phyloP scores from a whole-genome alignment of 2,329 filamentous ascomycete species.

The Myriosclerotinia duriaeana region DNA sequence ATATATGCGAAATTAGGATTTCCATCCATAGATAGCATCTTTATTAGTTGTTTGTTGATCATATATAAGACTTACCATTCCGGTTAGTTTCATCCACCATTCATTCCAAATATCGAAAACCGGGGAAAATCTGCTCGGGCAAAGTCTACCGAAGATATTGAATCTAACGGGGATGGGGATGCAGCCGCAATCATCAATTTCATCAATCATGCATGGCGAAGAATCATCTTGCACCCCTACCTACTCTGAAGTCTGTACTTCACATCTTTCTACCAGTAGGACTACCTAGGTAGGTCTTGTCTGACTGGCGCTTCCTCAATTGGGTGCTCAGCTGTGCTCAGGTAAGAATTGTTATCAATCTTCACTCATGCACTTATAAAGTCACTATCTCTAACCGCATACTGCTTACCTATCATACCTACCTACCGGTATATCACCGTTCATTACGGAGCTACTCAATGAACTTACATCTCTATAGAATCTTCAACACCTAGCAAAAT shows the following conservation, averaged over 20 bases:
- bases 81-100: slow-evolving; percentile 2
- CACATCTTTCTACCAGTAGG: background rate
- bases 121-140: background rate
- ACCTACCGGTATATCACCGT: too few relatives aligned
- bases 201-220: too few relatives aligned
- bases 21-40: background rate
- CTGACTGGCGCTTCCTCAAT: background rate
- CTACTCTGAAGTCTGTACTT: background rate
- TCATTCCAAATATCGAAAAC: background rate
- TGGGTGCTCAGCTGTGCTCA: background rate
- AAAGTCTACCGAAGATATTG: too few relatives aligned
- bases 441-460: background rate
- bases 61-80: background rate
- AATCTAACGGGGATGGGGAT: too few relatives aligned
- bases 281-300: too few relatives aligned
- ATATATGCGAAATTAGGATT: slow-evolving; percentile 1
- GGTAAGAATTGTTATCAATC: background rate
- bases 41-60: background rate
- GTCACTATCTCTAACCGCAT: background rate
- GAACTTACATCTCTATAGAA: background rate
- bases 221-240: too few relatives aligned
- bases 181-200: too few relatives aligned
- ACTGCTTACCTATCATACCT: background rate
- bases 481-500: background rate
- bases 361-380: background rate